Evolutionary conservation across 192 early-diverging fungal species (phyloP).

Genomic region (Mortierella claussenii): DNA sequence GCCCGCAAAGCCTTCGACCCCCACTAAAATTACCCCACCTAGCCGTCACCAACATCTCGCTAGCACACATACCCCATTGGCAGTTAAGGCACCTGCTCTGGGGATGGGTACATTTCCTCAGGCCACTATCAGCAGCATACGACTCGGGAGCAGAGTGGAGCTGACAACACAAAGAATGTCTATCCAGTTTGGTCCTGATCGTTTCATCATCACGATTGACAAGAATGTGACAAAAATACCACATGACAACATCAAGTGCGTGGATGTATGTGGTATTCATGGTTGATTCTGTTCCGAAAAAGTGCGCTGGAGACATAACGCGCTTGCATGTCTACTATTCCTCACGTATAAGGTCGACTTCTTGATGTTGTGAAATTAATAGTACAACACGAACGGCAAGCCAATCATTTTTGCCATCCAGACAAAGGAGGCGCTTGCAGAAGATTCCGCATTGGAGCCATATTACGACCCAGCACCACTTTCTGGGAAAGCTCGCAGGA

Average conservation of each 20-base stretch:
- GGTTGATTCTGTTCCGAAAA: background rate
- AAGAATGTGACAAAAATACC: slow-evolving; percentile 15
- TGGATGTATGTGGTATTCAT: slow-evolving; percentile 18
- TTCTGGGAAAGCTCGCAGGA: slow-evolving; percentile 3
- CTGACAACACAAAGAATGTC: slow-evolving; percentile 9
- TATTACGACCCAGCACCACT: slow-evolving; percentile 20
- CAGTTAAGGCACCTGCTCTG: slow-evolving; percentile 10
- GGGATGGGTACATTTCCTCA: slow-evolving; percentile 38
- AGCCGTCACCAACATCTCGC: background rate
- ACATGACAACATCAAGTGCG: slow-evolving; percentile 8
- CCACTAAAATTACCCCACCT: background rate
- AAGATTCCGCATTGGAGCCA: slow-evolving; percentile 3
- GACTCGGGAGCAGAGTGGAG: slow-evolving; percentile 2
- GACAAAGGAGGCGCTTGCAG: background rate
- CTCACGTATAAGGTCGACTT: too few species aligned
- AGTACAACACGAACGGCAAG: slow-evolving; percentile 10
- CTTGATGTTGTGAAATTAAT: too few species aligned
- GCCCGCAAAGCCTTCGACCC: background rate
- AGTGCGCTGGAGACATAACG: background rate
- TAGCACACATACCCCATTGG: background rate
- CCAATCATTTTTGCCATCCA: slow-evolving; percentile 6
- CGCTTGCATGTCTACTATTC: too few species aligned
- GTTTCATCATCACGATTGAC: slow-evolving; percentile 24
- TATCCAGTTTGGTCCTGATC: slow-evolving; percentile 35
- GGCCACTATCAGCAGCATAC: slow-evolving; percentile 1